Evolutionary conservation across 2,329 filamentous ascomycete species (phyloP), one percentile per base, ranked within the genome.

Genomic region (Xylaria multiplex): DNA sequence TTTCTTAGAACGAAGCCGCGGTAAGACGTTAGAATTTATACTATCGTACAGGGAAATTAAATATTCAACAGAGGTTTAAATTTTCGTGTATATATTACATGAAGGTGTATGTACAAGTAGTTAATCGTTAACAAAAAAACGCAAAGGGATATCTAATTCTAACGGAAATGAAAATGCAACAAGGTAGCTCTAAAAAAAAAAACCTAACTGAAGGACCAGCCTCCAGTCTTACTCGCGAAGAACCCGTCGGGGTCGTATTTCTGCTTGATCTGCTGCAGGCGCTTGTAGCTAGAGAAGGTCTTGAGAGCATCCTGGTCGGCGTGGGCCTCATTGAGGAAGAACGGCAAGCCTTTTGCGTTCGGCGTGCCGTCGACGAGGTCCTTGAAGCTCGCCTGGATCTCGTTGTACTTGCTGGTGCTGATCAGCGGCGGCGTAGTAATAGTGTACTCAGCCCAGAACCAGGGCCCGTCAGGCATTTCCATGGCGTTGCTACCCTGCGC

Each of bases 401-500:
- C 37, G 32, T 60, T 59, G 60, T 67, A 67, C 30, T 53, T 49
- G 14, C 24, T 9, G 1, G 27, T n/a, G 16, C 32, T 54, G 52
- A 64, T 64, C 24, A 66, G 56, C 6, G 52, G 9, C 1, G 65
- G 65, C 30, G 60, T 63, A 4, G 60, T 59, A 19, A 67, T 52
- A 0, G 65, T 67, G 61, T 67, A 67, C 50, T 64, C 65, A 46
- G 65, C 65, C 65, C 60, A 67, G 45, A 67, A 67, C 65, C 64
- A 67, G 1, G 65, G 65, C 1, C 65, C 65, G 40, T 64, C 65
- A 2, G 65, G 65, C 60, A 67, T 67, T 11, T 64, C 50, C 65
- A 64, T 67, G 27, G 65, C 65, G 13, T 67, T 67, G 1, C 56
- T 56, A 19, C 65, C 61, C 11, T 67, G 65, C 32, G 56, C 56